Evolutionary conservation across 192 early-diverging fungal genomes (phyloP).

Genomic region (Backusella circina): DNA sequence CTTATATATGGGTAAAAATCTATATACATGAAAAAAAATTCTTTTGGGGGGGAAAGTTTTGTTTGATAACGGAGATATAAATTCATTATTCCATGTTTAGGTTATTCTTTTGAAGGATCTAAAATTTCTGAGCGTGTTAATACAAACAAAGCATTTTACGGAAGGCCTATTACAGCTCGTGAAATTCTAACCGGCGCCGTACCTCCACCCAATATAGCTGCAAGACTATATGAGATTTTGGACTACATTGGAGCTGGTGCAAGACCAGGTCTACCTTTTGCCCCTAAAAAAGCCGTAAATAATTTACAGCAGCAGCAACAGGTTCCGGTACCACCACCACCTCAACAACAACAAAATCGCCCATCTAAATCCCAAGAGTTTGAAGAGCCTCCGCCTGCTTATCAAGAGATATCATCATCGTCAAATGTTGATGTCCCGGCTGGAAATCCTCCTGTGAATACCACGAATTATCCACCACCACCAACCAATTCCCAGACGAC

Average conservation of each 20-base stretch:
- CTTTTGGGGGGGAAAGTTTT: too few relatives aligned
- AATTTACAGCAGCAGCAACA: neutral
- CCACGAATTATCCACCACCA: neutral
- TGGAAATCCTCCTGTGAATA: neutral
- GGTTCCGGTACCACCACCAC: neutral
- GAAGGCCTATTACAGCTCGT: constrained; percentile 13
- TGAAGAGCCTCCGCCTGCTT: constrained; percentile 1
- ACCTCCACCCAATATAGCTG: constrained; percentile 68
- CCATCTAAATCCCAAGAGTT: neutral
- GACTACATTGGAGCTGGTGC: constrained; percentile 27
- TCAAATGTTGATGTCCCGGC: neutral
- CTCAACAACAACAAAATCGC: neutral
- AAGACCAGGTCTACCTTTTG: constrained; percentile 10
- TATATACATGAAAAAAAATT: neutral
- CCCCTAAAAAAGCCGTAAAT: constrained; percentile 2
- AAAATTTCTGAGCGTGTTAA: constrained; percentile 16
- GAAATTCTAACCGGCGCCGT: constrained; percentile 34
- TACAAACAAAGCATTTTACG: constrained; percentile 19
- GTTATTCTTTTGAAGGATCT: constrained; percentile 29
- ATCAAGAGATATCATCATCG: neutral
- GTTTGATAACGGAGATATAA: neutral
- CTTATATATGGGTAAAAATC: constrained; percentile 2
- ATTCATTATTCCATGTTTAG: neutral
- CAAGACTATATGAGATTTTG: constrained; percentile 67
- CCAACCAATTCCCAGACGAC: neutral